Percentiles rank a stretch among this genome's conserved stretches.
These are phyloP conservation scores for Inga leiocalycina DNA, from an alignment of 306 rosid species.

Conservation along the genomic window DNA sequence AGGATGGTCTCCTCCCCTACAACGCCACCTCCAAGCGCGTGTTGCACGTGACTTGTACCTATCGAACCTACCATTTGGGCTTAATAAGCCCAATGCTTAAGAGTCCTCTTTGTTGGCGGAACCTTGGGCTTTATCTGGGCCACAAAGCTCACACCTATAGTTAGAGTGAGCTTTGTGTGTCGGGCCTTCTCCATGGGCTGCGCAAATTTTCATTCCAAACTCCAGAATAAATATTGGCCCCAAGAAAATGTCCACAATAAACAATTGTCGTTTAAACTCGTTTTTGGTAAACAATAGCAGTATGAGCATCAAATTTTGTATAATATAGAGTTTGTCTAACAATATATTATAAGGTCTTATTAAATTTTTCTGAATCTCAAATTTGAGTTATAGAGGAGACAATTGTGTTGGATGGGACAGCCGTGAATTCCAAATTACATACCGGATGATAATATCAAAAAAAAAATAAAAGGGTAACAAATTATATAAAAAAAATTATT, in stretches of 20 bases:
- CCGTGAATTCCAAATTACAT: no score
- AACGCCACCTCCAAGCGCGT: conserved; percentile 31
- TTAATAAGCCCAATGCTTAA: not conserved
- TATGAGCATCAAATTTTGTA: no score
- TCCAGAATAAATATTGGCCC: not conserved
- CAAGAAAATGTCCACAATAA: no score
- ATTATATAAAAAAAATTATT: no score
- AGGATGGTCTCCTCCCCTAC: not conserved
- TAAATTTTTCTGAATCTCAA: no score
- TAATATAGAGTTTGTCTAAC: no score
- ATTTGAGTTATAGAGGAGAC: no score
- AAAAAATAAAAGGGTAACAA: no score
- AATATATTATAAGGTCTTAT: accelerated
- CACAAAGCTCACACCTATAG: not conserved
- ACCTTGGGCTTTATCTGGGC: not conserved
- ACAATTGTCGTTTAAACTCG: no score
- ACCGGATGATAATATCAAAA: no score
- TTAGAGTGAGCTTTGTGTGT: not conserved
- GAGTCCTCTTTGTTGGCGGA: not conserved
- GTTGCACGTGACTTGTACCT: conserved; percentile 30
- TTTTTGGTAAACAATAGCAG: no score
- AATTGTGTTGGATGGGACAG: no score
- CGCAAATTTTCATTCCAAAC: not conserved
- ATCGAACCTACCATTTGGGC: not conserved
- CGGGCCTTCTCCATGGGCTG: not conserved